Conservation (phyloP, 192 early-diverging fungal genomes). For the Diversispora eburnea region DNA sequence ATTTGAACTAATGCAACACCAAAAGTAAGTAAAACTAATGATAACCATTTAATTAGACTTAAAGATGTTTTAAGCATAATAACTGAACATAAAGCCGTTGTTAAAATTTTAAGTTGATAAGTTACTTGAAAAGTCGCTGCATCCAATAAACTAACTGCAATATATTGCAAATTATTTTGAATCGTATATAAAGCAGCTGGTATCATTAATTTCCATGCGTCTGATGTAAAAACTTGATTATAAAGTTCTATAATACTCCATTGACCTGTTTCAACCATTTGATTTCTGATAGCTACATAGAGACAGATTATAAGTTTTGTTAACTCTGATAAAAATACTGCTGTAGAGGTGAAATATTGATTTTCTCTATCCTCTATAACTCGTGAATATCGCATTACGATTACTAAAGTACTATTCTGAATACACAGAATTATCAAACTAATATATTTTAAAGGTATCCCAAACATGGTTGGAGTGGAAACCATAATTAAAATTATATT, state of each 20-base stretch:
- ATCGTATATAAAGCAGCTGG: slow-evolving; percentile 90
- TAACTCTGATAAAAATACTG: slow-evolving; percentile 85
- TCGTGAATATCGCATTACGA: slow-evolving; percentile 90
- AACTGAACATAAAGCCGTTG: slow-evolving; percentile 92
- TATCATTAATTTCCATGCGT: slow-evolving; percentile 80
- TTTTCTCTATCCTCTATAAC: slow-evolving; percentile 33
- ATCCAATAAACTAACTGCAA: slow-evolving; percentile 81
- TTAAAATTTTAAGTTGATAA: slow-evolving; percentile 97
- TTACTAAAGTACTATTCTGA: slow-evolving; percentile 81
- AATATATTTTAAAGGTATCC: slow-evolving; percentile 81
- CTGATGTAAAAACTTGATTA: slow-evolving; percentile 54
- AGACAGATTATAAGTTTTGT: slow-evolving; percentile 68
- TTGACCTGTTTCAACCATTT: slow-evolving; percentile 29
- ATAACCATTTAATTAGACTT: slow-evolving; percentile 72
- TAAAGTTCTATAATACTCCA: slow-evolving; percentile 36
- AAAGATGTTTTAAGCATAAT: slow-evolving; percentile 70
- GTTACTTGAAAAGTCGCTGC: slow-evolving; percentile 96
- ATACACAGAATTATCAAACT: slow-evolving; percentile 82
- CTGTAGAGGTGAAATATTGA: slow-evolving; percentile 78
- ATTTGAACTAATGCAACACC: slow-evolving; percentile 81
- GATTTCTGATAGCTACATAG: slow-evolving; percentile 35
- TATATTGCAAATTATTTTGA: slow-evolving; percentile 96
- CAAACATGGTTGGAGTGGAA: slow-evolving; percentile 32
- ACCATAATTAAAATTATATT: slow-evolving; percentile 29
- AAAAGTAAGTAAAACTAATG: slow-evolving; percentile 76